A percentile compares a stretch with the other conserved stretches of the same genome.
Evolutionary conservation across 176 grass and related monocot genomes (phyloP).

Genomic region (Hordeum marinum): DNA sequence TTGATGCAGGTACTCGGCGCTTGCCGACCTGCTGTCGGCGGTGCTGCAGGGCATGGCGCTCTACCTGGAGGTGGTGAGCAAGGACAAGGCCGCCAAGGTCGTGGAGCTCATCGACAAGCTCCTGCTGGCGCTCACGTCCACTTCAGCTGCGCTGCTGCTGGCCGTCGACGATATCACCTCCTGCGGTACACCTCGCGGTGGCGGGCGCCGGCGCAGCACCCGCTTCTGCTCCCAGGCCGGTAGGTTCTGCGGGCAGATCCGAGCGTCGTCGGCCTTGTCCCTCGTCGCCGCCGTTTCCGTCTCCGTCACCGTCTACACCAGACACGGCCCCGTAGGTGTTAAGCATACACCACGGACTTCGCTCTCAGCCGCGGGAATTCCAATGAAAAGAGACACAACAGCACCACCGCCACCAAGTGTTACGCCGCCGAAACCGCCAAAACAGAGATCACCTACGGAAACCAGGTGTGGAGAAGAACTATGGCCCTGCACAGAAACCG

Average conservation of each 20-base stretch:
- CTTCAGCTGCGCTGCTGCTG: neutral
- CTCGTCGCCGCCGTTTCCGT: neutral
- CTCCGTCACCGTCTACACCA: neutral
- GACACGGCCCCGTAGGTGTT: neutral
- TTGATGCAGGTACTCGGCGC: neutral
- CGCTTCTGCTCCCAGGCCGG: neutral
- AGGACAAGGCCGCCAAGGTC: neutral
- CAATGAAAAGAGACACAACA: neutral
- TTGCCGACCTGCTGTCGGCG: conserved; percentile 1
- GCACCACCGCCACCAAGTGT: too few relatives aligned
- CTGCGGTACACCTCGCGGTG: neutral
- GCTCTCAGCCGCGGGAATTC: neutral
- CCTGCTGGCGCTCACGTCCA: conserved; percentile 4
- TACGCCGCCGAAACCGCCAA: too few relatives aligned
- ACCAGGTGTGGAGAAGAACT: too few relatives aligned
- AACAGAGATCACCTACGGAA: too few relatives aligned
- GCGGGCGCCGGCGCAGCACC: neutral
- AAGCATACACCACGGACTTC: neutral
- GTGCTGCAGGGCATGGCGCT: conserved; percentile 30
- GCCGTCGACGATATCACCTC: conserved; percentile 36
- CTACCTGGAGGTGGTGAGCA: conserved; percentile 8
- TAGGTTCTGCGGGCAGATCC: neutral
- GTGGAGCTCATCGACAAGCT: conserved; percentile 26
- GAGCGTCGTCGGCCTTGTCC: neutral
- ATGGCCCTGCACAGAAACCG: too few relatives aligned